These are phyloP conservation scores for Collybia mongolica DNA, from an alignment of 768 basidiomycete species.

Conservation along the genomic window DNA sequence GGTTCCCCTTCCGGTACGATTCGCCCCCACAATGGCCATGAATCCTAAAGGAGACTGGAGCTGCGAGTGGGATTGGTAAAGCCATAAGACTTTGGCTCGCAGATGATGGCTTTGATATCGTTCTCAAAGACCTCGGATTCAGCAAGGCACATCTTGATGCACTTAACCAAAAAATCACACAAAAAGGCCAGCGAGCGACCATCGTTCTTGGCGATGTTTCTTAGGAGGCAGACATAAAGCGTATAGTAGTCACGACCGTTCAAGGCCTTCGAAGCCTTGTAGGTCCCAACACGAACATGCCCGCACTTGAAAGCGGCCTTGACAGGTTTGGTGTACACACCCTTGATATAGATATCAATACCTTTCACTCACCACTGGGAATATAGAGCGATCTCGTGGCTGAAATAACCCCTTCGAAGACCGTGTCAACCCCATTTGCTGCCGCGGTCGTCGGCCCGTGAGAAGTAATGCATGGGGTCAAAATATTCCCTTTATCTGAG, in stretches of 20 bases:
- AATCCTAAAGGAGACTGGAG: constrained; percentile 6
- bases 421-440: too few species aligned
- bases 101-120: constrained; percentile 17
- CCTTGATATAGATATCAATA: background rate
- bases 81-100: constrained; percentile 18
- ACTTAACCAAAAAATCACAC: constrained; percentile 16
- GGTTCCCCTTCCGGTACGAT: too few species aligned
- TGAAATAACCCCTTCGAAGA: too few species aligned
- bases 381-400: too few species aligned
- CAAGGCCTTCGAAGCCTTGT: constrained; percentile 20
- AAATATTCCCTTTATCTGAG: too few species aligned
- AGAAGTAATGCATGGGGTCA: too few species aligned
- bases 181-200: constrained; percentile 10
- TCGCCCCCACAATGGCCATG: background rate
- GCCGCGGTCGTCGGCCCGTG: too few species aligned
- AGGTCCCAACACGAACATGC: background rate
- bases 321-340: background rate
- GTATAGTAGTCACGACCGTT: constrained; percentile 19
- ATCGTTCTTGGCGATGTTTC: constrained; percentile 19
- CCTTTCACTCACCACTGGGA: too few species aligned
- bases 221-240: constrained; percentile 19
- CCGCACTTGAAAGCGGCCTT: background rate
- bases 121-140: constrained; percentile 33
- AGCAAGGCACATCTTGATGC: background rate
- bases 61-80: constrained; percentile 14